A percentile compares a stretch with the other conserved stretches of the same genome.
Conservation (phyloP, 345 rosid genomes). For the Populus ilicifolia region DNA sequence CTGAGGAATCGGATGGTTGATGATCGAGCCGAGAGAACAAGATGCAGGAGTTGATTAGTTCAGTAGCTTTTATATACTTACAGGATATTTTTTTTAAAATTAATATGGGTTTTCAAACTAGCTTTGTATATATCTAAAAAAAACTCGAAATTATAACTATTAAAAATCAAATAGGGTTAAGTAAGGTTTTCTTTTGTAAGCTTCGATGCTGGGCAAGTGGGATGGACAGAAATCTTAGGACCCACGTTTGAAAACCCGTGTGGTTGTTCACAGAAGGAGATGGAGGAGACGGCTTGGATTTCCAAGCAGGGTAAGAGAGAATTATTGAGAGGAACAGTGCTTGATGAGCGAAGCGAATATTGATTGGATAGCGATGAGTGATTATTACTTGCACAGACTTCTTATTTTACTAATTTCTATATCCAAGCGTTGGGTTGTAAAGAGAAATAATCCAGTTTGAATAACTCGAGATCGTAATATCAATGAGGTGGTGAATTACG, state of each 20-base stretch:
- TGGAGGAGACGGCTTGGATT: not conserved
- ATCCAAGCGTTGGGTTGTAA: too few relatives aligned
- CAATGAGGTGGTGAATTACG: too few relatives aligned
- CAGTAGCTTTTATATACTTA: not conserved
- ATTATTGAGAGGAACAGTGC: not conserved
- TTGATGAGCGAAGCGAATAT: not conserved
- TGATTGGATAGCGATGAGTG: not conserved
- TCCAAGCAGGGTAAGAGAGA: not conserved
- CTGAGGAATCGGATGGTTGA: not conserved
- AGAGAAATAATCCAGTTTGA: too few relatives aligned
- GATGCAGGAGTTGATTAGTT: not conserved
- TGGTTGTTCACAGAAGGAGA: not conserved
- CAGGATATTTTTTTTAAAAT: too few relatives aligned
- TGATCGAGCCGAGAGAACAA: not conserved
- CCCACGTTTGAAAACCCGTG: not conserved
- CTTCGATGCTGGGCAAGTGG: not conserved
- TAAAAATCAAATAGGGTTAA: too few relatives aligned
- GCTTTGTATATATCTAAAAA: too few relatives aligned
- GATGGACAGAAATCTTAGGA: not conserved
- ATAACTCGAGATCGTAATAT: too few relatives aligned
- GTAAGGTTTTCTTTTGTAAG: not conserved
- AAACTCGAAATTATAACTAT: too few relatives aligned
- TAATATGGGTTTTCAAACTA: too few relatives aligned
- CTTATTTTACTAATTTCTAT: too few relatives aligned
- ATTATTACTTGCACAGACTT: too few relatives aligned